These are phyloP conservation scores for Hemisphaericaspora lyxosophila DNA, from an alignment of 1,139 yeast species.

Conservation along the genomic window DNA sequence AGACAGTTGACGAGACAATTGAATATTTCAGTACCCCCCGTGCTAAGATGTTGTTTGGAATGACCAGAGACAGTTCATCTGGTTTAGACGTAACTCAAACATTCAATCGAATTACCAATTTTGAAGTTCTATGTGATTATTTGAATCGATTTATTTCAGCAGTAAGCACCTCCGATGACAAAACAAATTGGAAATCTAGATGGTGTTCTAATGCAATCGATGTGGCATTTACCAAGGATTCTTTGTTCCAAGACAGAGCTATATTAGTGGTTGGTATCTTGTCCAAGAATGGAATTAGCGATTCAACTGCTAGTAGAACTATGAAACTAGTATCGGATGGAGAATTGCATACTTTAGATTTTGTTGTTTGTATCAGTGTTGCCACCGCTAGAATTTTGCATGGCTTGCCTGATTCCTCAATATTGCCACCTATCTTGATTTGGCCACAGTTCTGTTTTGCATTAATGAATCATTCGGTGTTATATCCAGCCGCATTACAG, in stretches of 20 bases:
- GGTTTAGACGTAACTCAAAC: slow-evolving; percentile 36
- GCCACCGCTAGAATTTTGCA: slow-evolving; percentile 61
- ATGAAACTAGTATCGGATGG: slow-evolving; percentile 26
- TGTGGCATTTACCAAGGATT: slow-evolving; percentile 59
- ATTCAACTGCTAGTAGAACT: slow-evolving; percentile 54
- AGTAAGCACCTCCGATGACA: slow-evolving; percentile 56
- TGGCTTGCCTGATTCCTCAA: slow-evolving; percentile 59
- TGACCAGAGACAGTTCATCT: slow-evolving; percentile 57
- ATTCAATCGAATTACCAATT: slow-evolving; percentile 48
- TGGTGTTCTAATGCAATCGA: slow-evolving; percentile 70
- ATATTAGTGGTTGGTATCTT: slow-evolving; percentile 70
- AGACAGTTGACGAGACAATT: slow-evolving; percentile 52
- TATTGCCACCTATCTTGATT: slow-evolving; percentile 56
- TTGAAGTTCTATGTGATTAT: slow-evolving; percentile 66
- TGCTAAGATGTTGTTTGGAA: slow-evolving; percentile 73
- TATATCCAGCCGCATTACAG: slow-evolving; percentile 58
- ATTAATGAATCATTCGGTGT: slow-evolving; percentile 31
- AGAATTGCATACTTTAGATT: slow-evolving; percentile 29
- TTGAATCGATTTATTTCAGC: slow-evolving; percentile 49
- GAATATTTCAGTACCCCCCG: slow-evolving; percentile 67
- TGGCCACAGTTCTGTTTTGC: slow-evolving; percentile 59
- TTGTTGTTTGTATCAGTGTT: slow-evolving; percentile 38
- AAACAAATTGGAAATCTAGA: slow-evolving; percentile 62
- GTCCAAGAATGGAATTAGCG: slow-evolving; percentile 63
- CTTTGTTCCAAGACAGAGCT: slow-evolving; percentile 72